Conservation (phyloP, 495 filamentous ascomycete species). For the Acidiella bohemica region DNA sequence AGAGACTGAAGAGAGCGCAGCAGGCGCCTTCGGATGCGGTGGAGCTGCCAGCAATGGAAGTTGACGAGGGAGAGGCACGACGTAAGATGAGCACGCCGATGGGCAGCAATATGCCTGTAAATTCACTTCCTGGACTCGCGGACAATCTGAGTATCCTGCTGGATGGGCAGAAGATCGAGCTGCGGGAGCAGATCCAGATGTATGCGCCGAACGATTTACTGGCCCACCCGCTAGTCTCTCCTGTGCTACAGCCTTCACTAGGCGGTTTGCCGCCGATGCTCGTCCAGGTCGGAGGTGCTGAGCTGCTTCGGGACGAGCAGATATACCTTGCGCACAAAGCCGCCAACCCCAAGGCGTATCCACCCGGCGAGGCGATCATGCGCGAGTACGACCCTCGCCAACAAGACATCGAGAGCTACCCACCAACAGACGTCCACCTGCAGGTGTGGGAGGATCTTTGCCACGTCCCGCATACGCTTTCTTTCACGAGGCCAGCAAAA, state of each 20-base stretch:
- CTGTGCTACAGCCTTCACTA: constrained; percentile 68
- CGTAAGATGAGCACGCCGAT: neutral
- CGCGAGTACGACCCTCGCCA: constrained; percentile 45
- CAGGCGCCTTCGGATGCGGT: constrained; percentile 6
- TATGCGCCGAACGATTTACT: constrained; percentile 82
- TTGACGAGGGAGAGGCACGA: neutral
- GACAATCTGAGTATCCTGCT: constrained; percentile 45
- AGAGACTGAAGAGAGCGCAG: neutral
- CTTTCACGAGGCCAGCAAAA: constrained; percentile 86
- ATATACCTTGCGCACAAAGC: constrained; percentile 92
- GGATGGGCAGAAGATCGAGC: constrained; percentile 51
- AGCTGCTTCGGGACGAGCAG: constrained; percentile 83
- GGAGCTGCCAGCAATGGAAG: constrained; percentile 11
- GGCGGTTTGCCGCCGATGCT: constrained; percentile 80
- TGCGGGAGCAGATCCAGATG: constrained; percentile 92
- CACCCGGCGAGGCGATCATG: constrained; percentile 50
- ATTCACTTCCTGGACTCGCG: constrained; percentile 10
- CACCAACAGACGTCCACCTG: constrained; percentile 82
- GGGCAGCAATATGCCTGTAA: neutral
- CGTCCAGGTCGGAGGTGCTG: constrained; percentile 64
- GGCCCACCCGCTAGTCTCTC: constrained; percentile 79
- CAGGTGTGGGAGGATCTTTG: constrained; percentile 94
- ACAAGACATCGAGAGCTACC: constrained; percentile 46
- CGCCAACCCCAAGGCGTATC: constrained; percentile 61
- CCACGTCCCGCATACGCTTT: constrained; percentile 79